Evolutionary conservation across 164 flowering plant genomes (phyloP).

Genomic region (Paratinospora sagittata): DNA sequence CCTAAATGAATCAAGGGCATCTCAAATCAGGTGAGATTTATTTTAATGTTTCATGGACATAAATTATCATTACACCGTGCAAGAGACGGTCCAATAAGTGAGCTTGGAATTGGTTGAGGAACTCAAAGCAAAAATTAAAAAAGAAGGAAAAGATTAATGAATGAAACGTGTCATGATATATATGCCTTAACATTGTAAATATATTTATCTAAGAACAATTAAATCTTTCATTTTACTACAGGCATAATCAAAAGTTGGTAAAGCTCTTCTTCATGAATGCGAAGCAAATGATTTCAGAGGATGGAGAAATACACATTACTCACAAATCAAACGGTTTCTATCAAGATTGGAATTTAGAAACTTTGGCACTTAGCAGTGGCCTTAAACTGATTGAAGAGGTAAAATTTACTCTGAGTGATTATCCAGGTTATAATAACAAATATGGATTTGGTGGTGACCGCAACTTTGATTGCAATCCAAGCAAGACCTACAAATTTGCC

Average conservation of each 20-base stretch:
- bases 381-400: constrained; percentile 7
- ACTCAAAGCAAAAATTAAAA: no score
- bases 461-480: constrained; percentile 18
- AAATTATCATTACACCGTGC: no score
- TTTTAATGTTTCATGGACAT: background rate
- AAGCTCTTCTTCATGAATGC: constrained; percentile 7
- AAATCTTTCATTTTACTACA: no score
- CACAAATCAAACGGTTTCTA: constrained; percentile 6
- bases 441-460: constrained; percentile 16
- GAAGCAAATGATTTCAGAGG: background rate
- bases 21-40: background rate
- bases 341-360: constrained; percentile 3
- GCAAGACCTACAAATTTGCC: constrained; percentile 22
- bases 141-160: no score
- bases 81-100: no score
- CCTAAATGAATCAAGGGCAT: background rate
- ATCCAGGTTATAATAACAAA: constrained; percentile 22
- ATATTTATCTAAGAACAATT: no score
- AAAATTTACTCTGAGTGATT: constrained; percentile 7
- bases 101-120: no score
- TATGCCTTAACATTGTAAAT: no score
- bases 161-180: no score
- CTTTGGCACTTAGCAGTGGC: background rate
- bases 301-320: constrained; percentile 13
- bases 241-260: background rate